phyloP scores from a whole-genome alignment of 495 filamentous ascomycete species.

The Aspergillus nanangensis region DNA sequence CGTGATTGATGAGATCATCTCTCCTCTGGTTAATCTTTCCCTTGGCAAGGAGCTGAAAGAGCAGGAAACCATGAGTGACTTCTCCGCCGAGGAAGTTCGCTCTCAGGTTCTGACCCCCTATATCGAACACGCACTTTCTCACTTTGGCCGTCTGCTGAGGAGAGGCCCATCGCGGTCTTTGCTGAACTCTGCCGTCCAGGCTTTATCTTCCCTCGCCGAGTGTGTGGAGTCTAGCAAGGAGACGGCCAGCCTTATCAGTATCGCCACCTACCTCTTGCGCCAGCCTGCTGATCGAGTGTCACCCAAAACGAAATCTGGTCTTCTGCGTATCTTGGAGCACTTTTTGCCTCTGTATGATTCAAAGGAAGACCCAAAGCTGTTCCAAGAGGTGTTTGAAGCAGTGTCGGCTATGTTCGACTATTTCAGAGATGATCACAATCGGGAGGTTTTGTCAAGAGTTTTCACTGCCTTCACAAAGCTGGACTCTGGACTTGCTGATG shows the following conservation, averaged over 20 bases:
- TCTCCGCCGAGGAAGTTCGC: constrained; percentile 45
- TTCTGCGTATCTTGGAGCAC: constrained; percentile 69
- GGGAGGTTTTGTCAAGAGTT: constrained; percentile 66
- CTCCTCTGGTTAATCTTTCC: constrained; percentile 53
- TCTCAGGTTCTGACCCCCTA: constrained; percentile 63
- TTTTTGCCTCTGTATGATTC: constrained; percentile 63
- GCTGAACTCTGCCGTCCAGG: constrained; percentile 71
- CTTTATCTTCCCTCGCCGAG: constrained; percentile 68
- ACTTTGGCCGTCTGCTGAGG: constrained; percentile 65
- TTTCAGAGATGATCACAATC: constrained; percentile 73
- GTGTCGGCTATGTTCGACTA: constrained; percentile 76
- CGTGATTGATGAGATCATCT: constrained; percentile 66
- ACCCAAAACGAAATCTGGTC: constrained; percentile 74
- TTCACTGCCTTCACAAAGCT: constrained; percentile 62
- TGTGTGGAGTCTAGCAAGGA: constrained; percentile 66
- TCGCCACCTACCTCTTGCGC: constrained; percentile 73
- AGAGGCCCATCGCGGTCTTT: constrained; percentile 67
- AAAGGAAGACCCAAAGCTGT: constrained; percentile 39
- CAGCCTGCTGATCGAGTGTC: constrained; percentile 78
- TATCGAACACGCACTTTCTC: constrained; percentile 61
- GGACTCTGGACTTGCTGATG: constrained; percentile 53
- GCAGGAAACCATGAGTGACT: constrained; percentile 49
- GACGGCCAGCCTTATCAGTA: constrained; percentile 67
- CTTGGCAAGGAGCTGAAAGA: constrained; percentile 40
- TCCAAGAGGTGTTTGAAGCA: constrained; percentile 54